Percentiles rank a stretch among this genome's conserved stretches.
phyloP scores from a whole-genome alignment of 2,329 filamentous ascomycete genomes.

The Alternaria ventricosa region DNA sequence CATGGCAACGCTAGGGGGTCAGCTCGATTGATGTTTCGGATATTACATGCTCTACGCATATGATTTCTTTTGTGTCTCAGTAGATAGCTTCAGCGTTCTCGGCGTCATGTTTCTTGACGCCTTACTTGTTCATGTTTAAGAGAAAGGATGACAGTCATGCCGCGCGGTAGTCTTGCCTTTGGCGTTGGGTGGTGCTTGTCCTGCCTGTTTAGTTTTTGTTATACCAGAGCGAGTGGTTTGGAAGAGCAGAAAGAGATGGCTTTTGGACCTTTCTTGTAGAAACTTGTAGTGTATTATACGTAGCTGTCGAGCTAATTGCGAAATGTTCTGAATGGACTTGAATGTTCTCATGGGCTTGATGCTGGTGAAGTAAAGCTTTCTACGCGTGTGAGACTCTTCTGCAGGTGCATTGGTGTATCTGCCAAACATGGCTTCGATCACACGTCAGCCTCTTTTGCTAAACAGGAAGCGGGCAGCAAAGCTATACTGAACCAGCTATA shows the following conservation, averaged over 20 bases:
- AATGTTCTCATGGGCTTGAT: neutral
- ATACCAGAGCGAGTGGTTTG: neutral
- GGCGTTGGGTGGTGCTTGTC: neutral
- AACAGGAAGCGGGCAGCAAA: no score
- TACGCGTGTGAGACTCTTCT: no score
- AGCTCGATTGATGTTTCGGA: neutral
- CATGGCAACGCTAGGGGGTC: slow-evolving; percentile 18
- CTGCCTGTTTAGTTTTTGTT: neutral
- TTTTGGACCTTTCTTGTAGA: neutral
- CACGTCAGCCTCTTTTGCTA: no score
- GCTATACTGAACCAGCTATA: no score
- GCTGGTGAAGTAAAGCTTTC: neutral
- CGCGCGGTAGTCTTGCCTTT: neutral
- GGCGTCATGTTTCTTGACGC: neutral
- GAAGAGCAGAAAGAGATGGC: neutral
- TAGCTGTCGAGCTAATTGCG: neutral
- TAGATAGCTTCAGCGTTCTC: neutral
- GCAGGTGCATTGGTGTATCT: no score
- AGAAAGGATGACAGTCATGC: neutral
- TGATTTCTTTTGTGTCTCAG: neutral
- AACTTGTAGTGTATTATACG: neutral
- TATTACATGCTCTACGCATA: neutral
- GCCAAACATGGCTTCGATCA: no score
- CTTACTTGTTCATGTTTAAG: neutral
- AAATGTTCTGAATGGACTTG: neutral